A percentile compares a stretch with the other conserved stretches of the same genome.
Conservation (phyloP, 169 alveolate species). For the Amoebophrya sp. region DNA sequence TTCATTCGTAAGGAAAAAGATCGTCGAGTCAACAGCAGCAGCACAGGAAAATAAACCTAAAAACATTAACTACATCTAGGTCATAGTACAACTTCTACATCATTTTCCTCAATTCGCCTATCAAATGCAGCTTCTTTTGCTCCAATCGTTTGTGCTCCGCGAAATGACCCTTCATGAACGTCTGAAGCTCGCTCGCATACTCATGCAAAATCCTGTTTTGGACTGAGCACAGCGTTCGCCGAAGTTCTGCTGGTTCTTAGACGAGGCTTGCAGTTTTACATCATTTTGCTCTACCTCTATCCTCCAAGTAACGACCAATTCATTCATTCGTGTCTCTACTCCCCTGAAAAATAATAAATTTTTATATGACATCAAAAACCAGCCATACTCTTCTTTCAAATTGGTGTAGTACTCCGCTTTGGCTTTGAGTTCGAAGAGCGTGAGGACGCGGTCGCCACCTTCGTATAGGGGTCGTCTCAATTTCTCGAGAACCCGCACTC, state of each 20-base stretch:
- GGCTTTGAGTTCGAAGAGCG: neutral
- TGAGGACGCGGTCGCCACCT: neutral
- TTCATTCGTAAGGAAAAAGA: too few relatives aligned
- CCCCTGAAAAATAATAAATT: too few relatives aligned
- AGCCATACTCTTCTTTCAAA: neutral
- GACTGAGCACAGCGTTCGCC: neutral
- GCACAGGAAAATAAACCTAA: too few relatives aligned
- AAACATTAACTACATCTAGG: too few relatives aligned
- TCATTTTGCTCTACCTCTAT: too few relatives aligned
- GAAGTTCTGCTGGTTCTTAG: neutral
- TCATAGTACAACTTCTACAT: neutral
- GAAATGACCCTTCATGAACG: neutral
- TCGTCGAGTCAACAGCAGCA: too few relatives aligned
- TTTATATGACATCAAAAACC: too few relatives aligned
- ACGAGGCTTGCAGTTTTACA: too few relatives aligned
- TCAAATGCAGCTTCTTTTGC: neutral
- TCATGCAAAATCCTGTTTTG: neutral
- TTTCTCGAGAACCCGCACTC: neutral
- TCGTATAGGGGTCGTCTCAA: neutral
- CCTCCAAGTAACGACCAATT: too few relatives aligned
- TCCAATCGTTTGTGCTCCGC: neutral
- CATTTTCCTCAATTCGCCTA: neutral
- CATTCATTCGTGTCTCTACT: too few relatives aligned
- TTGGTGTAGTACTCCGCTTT: neutral
- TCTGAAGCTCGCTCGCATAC: neutral